Percentiles rank a stretch among this genome's conserved stretches.
Evolutionary conservation across 768 basidiomycete species (phyloP).

Genomic region (Lentinus tigrinus): DNA sequence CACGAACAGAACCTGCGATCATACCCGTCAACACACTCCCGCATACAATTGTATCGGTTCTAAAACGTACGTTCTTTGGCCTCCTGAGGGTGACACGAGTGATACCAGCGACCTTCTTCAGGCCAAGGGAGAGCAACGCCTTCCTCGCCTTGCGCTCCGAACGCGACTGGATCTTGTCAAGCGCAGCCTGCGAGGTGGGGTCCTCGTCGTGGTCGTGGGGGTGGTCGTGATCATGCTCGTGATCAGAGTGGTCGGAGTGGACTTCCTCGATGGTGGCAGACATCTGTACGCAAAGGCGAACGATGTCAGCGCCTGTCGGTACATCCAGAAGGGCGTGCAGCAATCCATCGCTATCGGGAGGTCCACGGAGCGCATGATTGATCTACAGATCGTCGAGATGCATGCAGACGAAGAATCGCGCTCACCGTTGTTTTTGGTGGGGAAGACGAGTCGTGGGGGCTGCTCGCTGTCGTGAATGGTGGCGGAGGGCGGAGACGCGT

Average conservation of each 20-base stretch:
- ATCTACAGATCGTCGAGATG: no score
- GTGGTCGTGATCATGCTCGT: slow-evolving; percentile 47
- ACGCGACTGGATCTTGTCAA: slow-evolving; percentile 92
- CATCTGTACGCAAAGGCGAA: slow-evolving; percentile 44
- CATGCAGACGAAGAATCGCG: background rate
- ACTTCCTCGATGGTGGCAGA: slow-evolving; percentile 85
- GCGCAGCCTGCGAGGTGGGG: slow-evolving; percentile 78
- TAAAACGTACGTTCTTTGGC: slow-evolving; percentile 80
- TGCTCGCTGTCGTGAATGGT: slow-evolving; percentile 36
- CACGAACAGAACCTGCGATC: slow-evolving; percentile 78
- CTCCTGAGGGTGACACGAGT: slow-evolving; percentile 93
- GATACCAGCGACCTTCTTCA: slow-evolving; percentile 91
- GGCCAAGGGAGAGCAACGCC: slow-evolving; percentile 84
- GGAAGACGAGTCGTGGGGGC: slow-evolving; percentile 14
- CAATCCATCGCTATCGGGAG: slow-evolving; percentile 30
- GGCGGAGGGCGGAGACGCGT: slow-evolving; percentile 24
- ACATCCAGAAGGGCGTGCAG: slow-evolving; percentile 28
- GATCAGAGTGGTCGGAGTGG: slow-evolving; percentile 73
- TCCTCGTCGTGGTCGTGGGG: slow-evolving; percentile 70
- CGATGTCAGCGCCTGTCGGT: slow-evolving; percentile 9
- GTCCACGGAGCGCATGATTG: background rate
- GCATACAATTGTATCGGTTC: background rate
- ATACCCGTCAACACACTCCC: background rate
- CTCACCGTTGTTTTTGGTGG: slow-evolving; percentile 26
- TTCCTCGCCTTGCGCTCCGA: slow-evolving; percentile 96